Base-by-base conservation (phyloP, 352 stramenopile genomes). In the Globisporangium camurandrum region DNA sequence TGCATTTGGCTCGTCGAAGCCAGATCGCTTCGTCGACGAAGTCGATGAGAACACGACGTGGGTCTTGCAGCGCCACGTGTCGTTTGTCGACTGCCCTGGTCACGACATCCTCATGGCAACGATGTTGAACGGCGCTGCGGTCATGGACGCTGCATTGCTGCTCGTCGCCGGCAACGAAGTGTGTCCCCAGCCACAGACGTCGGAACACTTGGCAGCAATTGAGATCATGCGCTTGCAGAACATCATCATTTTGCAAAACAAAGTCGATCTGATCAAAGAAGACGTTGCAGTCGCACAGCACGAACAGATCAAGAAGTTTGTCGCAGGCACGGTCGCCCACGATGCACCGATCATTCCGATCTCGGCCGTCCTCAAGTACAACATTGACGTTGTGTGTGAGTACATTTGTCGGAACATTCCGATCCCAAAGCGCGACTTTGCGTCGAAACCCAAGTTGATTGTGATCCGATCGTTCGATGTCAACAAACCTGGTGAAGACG, bases 41-140 rank as follows among this genome's bases (percentile, higher is more conserved):
- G 64, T 69, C 34, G 89, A 97, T 47, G 85, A 92, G 57, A 93
- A 88, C 49, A 95, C 84, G 36, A 81, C 80, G 46, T 97, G 87
- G 88, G 78, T 93, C 50, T 62, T 97, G 23, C 84, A 96, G 70
- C 90, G 97, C 56, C 97, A 99, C 69, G 91, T 99, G 28, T 98
- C 89, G 44, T 99, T 99, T 64, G 97, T 99, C 6, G 97, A 99
- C 73, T 99, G 97, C 83, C 97, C 97, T 16, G 97, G 97, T 52
- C 97, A 99, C 84, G 97, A 99, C 72, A 99, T 99, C 87, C 88
- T 99, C 57, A 99, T 99, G 97, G 97, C 97, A 38, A 99, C 97
- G 64, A 99, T 99, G 97, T 84, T 99, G 24, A 99, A 99, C 87
- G 97, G 97, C 60, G 97, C 97, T 3, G 97, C 97, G 30, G 97